Conservation (phyloP, 768 basidiomycete genomes). For the Rhodosporidiobolus odoratus region DNA sequence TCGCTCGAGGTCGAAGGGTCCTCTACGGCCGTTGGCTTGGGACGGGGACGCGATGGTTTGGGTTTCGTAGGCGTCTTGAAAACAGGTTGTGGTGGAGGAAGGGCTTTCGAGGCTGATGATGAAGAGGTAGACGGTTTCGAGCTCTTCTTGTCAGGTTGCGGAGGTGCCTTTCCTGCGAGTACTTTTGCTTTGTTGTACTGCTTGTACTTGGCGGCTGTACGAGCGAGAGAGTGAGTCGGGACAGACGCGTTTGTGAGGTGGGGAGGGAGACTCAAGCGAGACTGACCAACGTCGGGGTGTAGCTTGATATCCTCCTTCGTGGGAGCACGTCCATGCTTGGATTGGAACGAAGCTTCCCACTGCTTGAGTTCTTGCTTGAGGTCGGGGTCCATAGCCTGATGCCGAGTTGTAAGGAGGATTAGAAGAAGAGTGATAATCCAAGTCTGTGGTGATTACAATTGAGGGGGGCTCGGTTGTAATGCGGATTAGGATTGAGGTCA, state of each 20-base stretch:
- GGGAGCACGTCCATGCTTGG: constrained; percentile 43
- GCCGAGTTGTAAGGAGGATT: background rate
- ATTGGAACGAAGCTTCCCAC: constrained; percentile 47
- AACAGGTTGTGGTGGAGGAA: constrained; percentile 3
- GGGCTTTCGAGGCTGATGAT: background rate
- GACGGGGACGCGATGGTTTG: background rate
- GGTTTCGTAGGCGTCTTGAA: constrained; percentile 38
- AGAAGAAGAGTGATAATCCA: background rate
- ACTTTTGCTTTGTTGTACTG: constrained; percentile 31
- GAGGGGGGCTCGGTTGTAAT: too few species aligned
- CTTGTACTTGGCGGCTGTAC: constrained; percentile 40
- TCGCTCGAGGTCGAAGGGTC: background rate
- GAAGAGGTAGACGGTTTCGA: background rate
- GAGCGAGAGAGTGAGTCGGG: background rate
- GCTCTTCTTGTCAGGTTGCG: background rate
- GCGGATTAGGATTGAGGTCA: too few species aligned
- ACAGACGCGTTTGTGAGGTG: background rate
- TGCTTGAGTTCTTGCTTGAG: constrained; percentile 48
- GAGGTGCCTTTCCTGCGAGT: background rate
- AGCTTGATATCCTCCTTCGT: constrained; percentile 49
- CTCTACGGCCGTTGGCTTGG: background rate
- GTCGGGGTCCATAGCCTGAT: background rate
- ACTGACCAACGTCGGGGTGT: constrained; percentile 47
- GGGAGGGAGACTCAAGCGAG: background rate
- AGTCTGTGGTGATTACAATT: too few species aligned